Evolutionary conservation across 2,329 filamentous ascomycete genomes (phyloP), one percentile per base, ranked within the genome.

Genomic region (Ophiostoma sp.): DNA sequence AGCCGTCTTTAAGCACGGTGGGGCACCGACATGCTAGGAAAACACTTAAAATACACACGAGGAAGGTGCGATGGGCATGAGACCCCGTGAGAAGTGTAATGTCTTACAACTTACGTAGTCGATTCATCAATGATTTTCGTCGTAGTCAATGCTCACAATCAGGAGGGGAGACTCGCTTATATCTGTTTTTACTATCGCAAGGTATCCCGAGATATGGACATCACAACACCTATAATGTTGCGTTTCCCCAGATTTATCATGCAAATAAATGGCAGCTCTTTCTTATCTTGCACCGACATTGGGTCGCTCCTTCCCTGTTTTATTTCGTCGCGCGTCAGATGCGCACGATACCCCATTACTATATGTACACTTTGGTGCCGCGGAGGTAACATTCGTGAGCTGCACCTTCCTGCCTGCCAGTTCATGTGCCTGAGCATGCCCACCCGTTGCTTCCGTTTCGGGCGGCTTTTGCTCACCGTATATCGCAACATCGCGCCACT

Each of bases 291-390:
- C 54, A 23, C 33, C 15, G 17, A 31, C 33, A 64, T 35, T 35
- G 60, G 60, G 27, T 64, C 31, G 60, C 17, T 20, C 60, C 60
- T 64, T 64, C 48, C 60, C 62, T 66, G 35, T 39, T 66, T 66
- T 35, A 31, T 15, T 62, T 62, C 57, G 57, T 62, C 27, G 17
- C 11, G 17, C 33, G 35, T 66, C 35, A 66, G 15, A 27, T 39
- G 8, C 17, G 20, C 11, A 39, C 10, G 20, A 20, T 66, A 4
- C 20, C 33, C 23, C 13, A 65, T 13, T 17, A 67, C 2, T 4
- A 41, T 57, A 57, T 27, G 23, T 57, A 57, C 10, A 57, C 23
- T 57, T 57, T 57, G 52, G 52, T 27, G 52, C 52, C 52, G 52
- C 52, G 52, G 52, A 57, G 52, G 52, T 57, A 57, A 5, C 20